Conservation (phyloP, 345 rosid genomes). For the Eucalyptus brandiana region DNA sequence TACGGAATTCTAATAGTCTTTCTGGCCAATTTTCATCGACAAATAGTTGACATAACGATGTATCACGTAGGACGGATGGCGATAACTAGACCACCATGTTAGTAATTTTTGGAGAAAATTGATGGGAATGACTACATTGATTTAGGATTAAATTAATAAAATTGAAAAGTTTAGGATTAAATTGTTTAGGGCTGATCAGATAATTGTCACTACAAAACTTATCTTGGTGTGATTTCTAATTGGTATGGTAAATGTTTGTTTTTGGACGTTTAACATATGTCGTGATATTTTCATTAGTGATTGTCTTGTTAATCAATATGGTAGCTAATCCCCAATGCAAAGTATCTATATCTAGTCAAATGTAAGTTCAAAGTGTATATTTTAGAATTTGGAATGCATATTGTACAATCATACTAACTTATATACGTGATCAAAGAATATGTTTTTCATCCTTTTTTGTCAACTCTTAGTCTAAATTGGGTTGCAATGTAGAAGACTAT, state of each 20-base stretch:
- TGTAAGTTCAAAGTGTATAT: neutral
- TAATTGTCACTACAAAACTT: neutral
- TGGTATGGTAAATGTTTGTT: neutral
- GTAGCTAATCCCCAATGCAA: neutral
- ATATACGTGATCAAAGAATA: neutral
- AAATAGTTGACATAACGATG: rapidly evolving
- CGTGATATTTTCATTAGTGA: neutral
- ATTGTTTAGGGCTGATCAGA: rapidly evolving
- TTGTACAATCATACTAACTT: neutral
- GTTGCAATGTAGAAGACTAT: neutral
- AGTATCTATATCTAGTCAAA: neutral
- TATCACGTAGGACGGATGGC: rapidly evolving
- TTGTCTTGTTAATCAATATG: neutral
- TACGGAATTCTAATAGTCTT: rapidly evolving
- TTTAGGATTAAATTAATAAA: neutral
- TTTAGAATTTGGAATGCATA: neutral
- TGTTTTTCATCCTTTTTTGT: neutral
- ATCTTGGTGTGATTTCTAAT: neutral
- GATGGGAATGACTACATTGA: rapidly evolving
- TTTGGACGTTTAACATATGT: neutral
- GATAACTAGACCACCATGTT: neutral
- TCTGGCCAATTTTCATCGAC: rapidly evolving
- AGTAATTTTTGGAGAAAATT: rapidly evolving
- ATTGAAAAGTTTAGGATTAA: rapidly evolving
- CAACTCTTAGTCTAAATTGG: neutral